Percentiles rank a stretch among this genome's conserved stretches.
Evolutionary conservation across 2,329 filamentous ascomycete species (phyloP).

Genomic region (Microsporum audouinii): DNA sequence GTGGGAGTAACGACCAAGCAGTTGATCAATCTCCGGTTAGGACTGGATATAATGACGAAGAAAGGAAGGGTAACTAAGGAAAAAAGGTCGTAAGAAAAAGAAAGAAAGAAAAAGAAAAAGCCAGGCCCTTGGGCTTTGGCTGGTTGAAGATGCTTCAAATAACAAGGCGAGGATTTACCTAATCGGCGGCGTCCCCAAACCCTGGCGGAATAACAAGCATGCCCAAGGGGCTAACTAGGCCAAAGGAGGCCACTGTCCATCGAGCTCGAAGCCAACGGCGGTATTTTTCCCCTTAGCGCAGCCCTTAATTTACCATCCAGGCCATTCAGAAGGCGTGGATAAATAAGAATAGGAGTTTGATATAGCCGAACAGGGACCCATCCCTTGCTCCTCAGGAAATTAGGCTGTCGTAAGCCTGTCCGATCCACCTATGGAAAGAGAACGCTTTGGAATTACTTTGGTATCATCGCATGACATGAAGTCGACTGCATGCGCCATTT

Average conservation of each 20-base stretch:
- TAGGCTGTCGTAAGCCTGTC: constrained; percentile 1
- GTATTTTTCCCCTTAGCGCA: background rate
- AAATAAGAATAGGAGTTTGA: background rate
- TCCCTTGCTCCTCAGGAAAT: constrained; percentile 6
- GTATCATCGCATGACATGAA: background rate
- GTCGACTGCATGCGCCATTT: background rate
- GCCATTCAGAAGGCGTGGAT: background rate
- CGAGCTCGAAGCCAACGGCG: background rate
- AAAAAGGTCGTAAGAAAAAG: background rate
- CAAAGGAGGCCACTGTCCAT: background rate
- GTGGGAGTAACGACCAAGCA: background rate
- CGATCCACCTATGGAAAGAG: background rate
- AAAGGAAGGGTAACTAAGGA: background rate
- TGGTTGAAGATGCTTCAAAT: background rate
- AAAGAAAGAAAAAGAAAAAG: background rate
- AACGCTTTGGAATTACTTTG: background rate
- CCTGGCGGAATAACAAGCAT: background rate
- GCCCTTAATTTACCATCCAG: background rate
- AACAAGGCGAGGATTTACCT: background rate
- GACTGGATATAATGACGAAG: background rate
- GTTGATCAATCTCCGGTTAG: background rate
- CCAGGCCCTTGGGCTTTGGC: background rate
- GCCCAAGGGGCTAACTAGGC: background rate
- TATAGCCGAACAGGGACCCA: constrained; percentile 2
- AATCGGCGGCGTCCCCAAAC: background rate